Conservation (phyloP, 495 filamentous ascomycete species). For the Penicillium parvum region DNA sequence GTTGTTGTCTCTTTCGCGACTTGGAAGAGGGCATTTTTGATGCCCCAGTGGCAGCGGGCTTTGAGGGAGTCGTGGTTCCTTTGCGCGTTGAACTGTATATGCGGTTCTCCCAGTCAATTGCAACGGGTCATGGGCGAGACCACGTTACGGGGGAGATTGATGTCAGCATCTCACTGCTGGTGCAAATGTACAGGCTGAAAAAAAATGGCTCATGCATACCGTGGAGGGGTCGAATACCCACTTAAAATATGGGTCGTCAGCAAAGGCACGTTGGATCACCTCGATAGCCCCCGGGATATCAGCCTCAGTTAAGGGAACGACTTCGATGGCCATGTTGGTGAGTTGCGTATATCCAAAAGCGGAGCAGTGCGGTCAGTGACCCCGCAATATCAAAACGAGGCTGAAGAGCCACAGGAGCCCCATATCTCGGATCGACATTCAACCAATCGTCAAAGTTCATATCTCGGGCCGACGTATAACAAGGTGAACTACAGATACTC, state of each 20-base stretch:
- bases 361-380: not conserved
- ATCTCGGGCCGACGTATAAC: not conserved
- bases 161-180: conserved; percentile 11
- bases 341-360: not conserved
- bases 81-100: conserved; percentile 41
- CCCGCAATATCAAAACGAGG: not conserved
- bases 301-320: conserved; percentile 49
- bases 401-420: too few species aligned
- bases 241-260: conserved; percentile 59
- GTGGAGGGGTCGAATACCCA: conserved; percentile 56
- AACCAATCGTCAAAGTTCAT: too few species aligned
- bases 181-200: not conserved
- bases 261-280: conserved; percentile 53
- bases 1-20: conserved; percentile 50
- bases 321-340: conserved; percentile 45
- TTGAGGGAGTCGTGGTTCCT: conserved; percentile 54
- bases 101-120: conserved; percentile 6
- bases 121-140: conserved; percentile 5
- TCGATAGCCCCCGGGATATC: conserved; percentile 59
- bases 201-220: conserved; percentile 23
- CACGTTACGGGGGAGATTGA: conserved; percentile 19
- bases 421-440: too few species aligned
- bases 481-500: too few species aligned
- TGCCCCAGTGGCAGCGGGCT: conserved; percentile 60
- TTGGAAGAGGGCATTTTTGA: conserved; percentile 60